Percentiles rank a stretch among this genome's conserved stretches.
Evolutionary conservation across 2,329 filamentous ascomycete genomes (phyloP).

Genomic region (Fonsecaea multimorphosa): DNA sequence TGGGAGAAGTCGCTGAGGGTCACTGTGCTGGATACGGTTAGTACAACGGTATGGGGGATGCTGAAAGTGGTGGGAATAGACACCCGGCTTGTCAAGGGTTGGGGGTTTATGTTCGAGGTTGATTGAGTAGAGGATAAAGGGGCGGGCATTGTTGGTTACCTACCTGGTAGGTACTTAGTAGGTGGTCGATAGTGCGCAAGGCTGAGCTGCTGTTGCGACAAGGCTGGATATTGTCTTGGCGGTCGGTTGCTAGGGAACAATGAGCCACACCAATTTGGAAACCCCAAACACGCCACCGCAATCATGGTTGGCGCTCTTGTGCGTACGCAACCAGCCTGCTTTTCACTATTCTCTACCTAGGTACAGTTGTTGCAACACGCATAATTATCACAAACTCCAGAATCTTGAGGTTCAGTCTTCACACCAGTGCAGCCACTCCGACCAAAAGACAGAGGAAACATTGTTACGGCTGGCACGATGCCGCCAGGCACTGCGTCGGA

Average conservation of each 20-base stretch:
- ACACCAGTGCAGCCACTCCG: not conserved
- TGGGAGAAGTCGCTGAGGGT: slow-evolving; percentile 48
- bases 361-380: not conserved
- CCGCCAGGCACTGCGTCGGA: slow-evolving; percentile 31
- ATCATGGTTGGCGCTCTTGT: slow-evolving; percentile 4
- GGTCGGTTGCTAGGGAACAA: slow-evolving; percentile 14
- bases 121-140: slow-evolving; percentile 4
- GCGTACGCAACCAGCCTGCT: slow-evolving; percentile 3
- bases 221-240: slow-evolving; percentile 3
- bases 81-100: slow-evolving; percentile 40
- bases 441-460: not conserved
- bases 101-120: slow-evolving; percentile 47
- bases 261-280: not conserved
- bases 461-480: slow-evolving; percentile 23
- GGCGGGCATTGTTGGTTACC: not conserved
- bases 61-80: slow-evolving; percentile 43
- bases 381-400: not conserved
- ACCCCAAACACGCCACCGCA: not conserved
- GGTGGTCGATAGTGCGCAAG: not conserved
- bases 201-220: not conserved
- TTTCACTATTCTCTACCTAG: slow-evolving; percentile 7
- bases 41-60: slow-evolving; percentile 53
- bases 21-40: slow-evolving; percentile 52
- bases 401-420: not conserved
- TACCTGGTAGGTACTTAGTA: too few species aligned